A percentile compares a stretch with the other conserved stretches of the same genome.
phyloP scores from a whole-genome alignment of 495 filamentous ascomycete species.

The Chlorociboria aeruginascens region DNA sequence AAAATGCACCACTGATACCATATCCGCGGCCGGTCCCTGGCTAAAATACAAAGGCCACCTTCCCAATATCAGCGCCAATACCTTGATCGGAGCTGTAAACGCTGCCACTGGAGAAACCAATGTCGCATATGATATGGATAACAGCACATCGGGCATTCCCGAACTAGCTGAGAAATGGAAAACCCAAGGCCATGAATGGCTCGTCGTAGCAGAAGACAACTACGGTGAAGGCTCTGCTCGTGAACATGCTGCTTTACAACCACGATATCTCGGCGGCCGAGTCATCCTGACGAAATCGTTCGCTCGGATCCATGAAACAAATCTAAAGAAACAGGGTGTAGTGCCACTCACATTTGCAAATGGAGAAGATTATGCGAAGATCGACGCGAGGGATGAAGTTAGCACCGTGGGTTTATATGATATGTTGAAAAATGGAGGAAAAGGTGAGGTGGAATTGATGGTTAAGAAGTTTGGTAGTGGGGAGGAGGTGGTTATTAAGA shows the following conservation, averaged over 20 bases:
- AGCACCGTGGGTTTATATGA: slow-evolving; percentile 72
- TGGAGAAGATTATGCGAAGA: slow-evolving; percentile 74
- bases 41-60: slow-evolving; percentile 98
- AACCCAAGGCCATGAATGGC: slow-evolving; percentile 56
- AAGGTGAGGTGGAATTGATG: slow-evolving; percentile 59
- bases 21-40: slow-evolving; percentile 95
- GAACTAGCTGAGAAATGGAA: slow-evolving; percentile 80
- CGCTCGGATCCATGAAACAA: slow-evolving; percentile 96
- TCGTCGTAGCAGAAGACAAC: slow-evolving; percentile 94
- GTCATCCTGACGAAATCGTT: slow-evolving; percentile 86
- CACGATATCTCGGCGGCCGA: slow-evolving; percentile 79
- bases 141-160: slow-evolving; percentile 56
- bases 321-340: slow-evolving; percentile 97
- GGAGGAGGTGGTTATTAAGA: slow-evolving; percentile 44
- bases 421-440: slow-evolving; percentile 62
- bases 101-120: slow-evolving; percentile 88
- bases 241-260: slow-evolving; percentile 95
- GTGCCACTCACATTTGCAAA: slow-evolving; percentile 83
- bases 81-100: slow-evolving; percentile 86
- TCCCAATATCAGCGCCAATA: slow-evolving; percentile 94
- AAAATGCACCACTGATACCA: slow-evolving; percentile 97
- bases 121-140: slow-evolving; percentile 73
- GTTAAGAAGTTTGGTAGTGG: slow-evolving; percentile 52
- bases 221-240: slow-evolving; percentile 94
- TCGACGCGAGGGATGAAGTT: slow-evolving; percentile 72